phyloP scores from a whole-genome alignment of 495 filamentous ascomycete species.

The Aspergillus indologenus region DNA sequence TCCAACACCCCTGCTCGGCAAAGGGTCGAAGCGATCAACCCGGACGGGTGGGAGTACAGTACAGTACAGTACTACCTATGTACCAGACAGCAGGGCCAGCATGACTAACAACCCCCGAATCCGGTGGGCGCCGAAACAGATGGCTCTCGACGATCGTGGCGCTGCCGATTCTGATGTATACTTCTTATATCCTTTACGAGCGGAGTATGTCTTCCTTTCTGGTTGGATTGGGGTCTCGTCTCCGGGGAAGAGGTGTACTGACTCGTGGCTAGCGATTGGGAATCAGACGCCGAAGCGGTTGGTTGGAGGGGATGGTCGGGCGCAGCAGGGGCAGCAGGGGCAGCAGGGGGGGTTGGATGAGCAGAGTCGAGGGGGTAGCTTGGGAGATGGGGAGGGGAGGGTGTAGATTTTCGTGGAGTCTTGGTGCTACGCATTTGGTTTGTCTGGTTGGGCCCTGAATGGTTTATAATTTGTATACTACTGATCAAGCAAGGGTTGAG shows the following conservation, averaged over 20 bases:
- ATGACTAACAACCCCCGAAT: too few species aligned
- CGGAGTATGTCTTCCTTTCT: slow-evolving; percentile 21
- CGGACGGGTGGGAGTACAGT: too few species aligned
- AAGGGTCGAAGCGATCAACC: too few species aligned
- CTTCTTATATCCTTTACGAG: slow-evolving; percentile 30
- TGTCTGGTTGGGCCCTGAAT: too few species aligned
- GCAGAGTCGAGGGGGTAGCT: not conserved
- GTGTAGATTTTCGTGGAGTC: too few species aligned
- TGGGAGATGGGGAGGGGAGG: not conserved
- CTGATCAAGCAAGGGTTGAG: too few species aligned
- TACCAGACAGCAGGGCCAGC: too few species aligned
- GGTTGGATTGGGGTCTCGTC: not conserved
- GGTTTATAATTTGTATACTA: too few species aligned
- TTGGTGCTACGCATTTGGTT: too few species aligned
- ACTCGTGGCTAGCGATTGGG: slow-evolving; percentile 19
- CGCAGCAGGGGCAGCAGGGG: not conserved
- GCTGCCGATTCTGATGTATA: slow-evolving; percentile 31
- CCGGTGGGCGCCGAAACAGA: slow-evolving; percentile 13
- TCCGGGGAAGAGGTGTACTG: not conserved
- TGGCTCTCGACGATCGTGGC: slow-evolving; percentile 35
- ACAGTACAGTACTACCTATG: too few species aligned
- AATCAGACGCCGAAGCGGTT: slow-evolving; percentile 24
- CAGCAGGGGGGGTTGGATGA: not conserved
- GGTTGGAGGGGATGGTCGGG: not conserved
- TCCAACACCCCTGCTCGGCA: too few species aligned